Base-by-base conservation (phyloP, 352 stramenopile genomes). In the Phytophthora pini region DNA sequence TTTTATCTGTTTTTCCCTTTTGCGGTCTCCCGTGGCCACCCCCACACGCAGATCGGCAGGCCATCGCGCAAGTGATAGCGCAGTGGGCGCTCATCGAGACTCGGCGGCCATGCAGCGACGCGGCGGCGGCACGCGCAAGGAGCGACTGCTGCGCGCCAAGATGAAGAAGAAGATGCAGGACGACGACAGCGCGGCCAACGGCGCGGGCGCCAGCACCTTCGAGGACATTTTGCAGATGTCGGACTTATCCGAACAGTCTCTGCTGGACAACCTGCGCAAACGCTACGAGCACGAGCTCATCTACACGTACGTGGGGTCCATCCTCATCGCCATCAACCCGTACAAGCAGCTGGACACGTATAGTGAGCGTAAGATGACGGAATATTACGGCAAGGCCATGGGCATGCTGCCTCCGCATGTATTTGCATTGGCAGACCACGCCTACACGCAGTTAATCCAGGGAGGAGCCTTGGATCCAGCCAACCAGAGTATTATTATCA, bases 401-500 rank as follows among this genome's bases (percentile, higher is more conserved):
- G 89, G 85, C 26, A 55, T 72, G 47, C 61, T 97, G 32, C 89
- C 92, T 12, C 92, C 92, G 27, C 92, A 98, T 64, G 89, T 98
- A n/a, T 98, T 97, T 63, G 91, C 88, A 50, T 74, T 94, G 17
- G 90, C 92, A 0, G 90, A 97, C 61, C 82, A 96, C 57, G 92
- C 90, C 20, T 97, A 97, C 72, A 90, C 82, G 60, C 82, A 96
- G 51, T 71, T 98, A 27, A 96, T 97, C 56, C 83, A 92, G 47
- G 88, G 89, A 24, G 81, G 82, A 11, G 87, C 87, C 11, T 56
- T 94, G 3, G 82, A 94, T 53, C 89, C 89, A 22, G 84, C 79
- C 43, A 97, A 97, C 56, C 90, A 97, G 76, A 94, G 84, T 65
- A 96, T 98, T 64, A 97, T 98, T 50, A 98, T 98, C 70, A 97